Percentiles rank a stretch among this genome's conserved stretches.
These are phyloP conservation scores for Sisymbrium irio DNA, from an alignment of 345 rosid species.

Conservation along the genomic window DNA sequence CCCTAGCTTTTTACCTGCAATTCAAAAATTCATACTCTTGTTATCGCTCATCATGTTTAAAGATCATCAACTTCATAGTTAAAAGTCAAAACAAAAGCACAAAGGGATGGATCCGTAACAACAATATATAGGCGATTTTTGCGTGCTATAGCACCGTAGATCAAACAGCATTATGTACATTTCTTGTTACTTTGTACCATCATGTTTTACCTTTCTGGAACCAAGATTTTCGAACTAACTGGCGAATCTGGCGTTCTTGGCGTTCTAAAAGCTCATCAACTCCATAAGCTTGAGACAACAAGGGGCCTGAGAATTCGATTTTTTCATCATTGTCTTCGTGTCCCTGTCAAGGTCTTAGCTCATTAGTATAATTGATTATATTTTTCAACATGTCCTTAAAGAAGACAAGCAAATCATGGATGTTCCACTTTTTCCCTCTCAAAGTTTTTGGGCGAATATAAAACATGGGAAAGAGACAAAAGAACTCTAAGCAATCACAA, in stretches of 20 bases:
- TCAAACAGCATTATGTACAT: not conserved
- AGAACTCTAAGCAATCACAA: constrained; percentile 5
- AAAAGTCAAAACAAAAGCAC: not conserved
- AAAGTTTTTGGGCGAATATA: not conserved
- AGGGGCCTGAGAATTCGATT: constrained; percentile 89
- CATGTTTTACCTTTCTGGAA: constrained; percentile 72
- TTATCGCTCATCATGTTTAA: constrained; percentile 1
- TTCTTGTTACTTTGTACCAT: not conserved
- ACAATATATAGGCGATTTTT: not conserved
- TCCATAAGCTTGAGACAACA: constrained; percentile 75
- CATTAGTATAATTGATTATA: constrained; percentile 28
- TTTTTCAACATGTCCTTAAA: constrained; percentile 4
- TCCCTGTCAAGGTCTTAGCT: constrained; percentile 46
- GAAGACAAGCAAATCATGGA: constrained; percentile 26
- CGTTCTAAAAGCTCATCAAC: constrained; percentile 79
- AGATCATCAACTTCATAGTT: not conserved
- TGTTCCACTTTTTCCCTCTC: constrained; percentile 17
- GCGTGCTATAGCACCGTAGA: not conserved
- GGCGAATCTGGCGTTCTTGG: constrained; percentile 87
- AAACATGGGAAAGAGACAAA: constrained; percentile 13
- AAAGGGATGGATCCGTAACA: not conserved
- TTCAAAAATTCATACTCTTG: constrained; percentile 20
- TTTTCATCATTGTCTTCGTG: constrained; percentile 48
- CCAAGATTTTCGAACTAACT: constrained; percentile 85
- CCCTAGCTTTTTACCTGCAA: constrained; percentile 54